Evolutionary conservation across 495 filamentous ascomycete species (phyloP), one percentile per base, ranked within the genome.

Genomic region (Penicillium daleae): DNA sequence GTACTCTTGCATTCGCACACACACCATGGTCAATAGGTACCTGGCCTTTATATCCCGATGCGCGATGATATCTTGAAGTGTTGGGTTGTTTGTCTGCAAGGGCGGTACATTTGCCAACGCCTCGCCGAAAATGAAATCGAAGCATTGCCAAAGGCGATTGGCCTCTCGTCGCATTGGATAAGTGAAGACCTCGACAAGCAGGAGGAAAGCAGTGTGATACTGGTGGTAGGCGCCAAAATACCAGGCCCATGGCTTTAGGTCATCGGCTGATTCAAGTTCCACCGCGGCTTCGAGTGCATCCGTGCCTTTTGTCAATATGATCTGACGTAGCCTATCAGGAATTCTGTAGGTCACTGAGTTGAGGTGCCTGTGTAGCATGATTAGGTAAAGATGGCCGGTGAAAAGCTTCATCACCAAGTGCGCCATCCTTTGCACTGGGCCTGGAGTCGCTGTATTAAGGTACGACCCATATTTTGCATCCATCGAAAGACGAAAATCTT

Each of bases 211-310:
- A 21, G 40, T 46, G 40, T 46, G 40, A 22, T 46, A 46, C 21
- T 22, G 40, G 21, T 46, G 40, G 40, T 46, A 46, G n/a, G 40
- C 40, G 8, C 40, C 40, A 22, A 46, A 46, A 46, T 46, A 46
- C 40, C 40, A 46, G 19, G 40, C n/a, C 40, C 40, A 46, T 46
- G 6, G 40, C 19, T 46, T 6, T n/a, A 46, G 19, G 40, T 46
- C 40, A 9, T 46, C 19, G 0, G 60, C 76, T 13, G 73, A 71
- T 52, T 74, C 76, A 10, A 78, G 59, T 40, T 66, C 61, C 19
- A 76, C 71, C 0, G 66, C 74, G 40, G 61, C 64, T 42, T 77
- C 74, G 52, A 77, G 57, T 3, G 64, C 66, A 35, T 76, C 66
- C 6, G 69, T 63, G 10, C 76, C 73, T 15, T 64, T 70, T 15